Conservation (phyloP, 2,329 filamentous ascomycete genomes). For the Sclerotinia glacialis region DNA sequence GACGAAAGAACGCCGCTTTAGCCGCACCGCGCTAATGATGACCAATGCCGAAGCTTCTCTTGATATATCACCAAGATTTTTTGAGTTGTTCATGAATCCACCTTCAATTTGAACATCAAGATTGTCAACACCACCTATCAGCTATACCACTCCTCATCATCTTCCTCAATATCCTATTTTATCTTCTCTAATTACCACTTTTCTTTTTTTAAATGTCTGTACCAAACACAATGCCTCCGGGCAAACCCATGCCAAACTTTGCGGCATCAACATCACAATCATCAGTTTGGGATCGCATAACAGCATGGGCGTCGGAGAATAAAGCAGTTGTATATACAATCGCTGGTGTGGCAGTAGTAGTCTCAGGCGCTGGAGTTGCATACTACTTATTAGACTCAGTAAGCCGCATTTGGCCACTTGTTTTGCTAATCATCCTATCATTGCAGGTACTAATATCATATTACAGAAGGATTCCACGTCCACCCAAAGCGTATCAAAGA, state of each 20-base stretch:
- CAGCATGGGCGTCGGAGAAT: constrained; percentile 90
- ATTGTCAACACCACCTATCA: constrained; percentile 27
- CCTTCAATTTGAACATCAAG: constrained; percentile 20
- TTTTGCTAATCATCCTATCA: constrained; percentile 5
- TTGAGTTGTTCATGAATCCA: constrained; percentile 21
- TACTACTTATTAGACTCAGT: constrained; percentile 77
- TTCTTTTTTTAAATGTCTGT: constrained; percentile 33
- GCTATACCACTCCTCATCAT: constrained; percentile 28
- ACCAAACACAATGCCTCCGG: constrained; percentile 32
- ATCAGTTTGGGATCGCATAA: constrained; percentile 74
- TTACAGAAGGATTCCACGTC: constrained; percentile 32
- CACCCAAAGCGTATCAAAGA: constrained; percentile 53
- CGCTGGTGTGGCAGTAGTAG: constrained; percentile 87
- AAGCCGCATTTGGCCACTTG: constrained; percentile 37
- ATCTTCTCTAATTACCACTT: constrained; percentile 31
- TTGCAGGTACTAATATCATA: constrained; percentile 26
- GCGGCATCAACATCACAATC: constrained; percentile 38
- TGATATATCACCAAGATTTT: constrained; percentile 26
- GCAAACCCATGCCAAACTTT: constrained; percentile 36
- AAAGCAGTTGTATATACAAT: constrained; percentile 95
- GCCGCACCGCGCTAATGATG: background rate
- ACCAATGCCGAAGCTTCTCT: constrained; percentile 28
- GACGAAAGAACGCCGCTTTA: constrained; percentile 23
- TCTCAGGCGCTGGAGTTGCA: constrained; percentile 85
- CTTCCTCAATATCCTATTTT: constrained; percentile 23